Conservation (phyloP, 768 basidiomycete genomes). For the Pleurotus giganteus region DNA sequence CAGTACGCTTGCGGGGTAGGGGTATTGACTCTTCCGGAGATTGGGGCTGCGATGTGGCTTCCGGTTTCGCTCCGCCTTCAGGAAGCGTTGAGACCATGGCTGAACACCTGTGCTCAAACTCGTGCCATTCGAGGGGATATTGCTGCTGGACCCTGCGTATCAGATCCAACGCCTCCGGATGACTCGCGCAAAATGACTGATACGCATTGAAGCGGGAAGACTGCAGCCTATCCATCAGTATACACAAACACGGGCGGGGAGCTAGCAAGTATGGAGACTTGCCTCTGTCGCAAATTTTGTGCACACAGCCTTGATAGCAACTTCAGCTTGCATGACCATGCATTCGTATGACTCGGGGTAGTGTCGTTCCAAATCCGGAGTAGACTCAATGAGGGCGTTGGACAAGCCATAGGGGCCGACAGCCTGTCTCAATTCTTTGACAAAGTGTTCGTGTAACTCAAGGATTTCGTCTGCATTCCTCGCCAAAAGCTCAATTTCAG, state of each 20-base stretch:
- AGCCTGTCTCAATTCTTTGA: conserved; percentile 48
- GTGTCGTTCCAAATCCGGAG: conserved; percentile 5
- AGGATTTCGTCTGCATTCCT: conserved; percentile 72
- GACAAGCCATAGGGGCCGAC: conserved; percentile 52
- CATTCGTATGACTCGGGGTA: conserved; percentile 2
- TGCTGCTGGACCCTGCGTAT: conserved; percentile 65
- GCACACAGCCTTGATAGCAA: conserved; percentile 48
- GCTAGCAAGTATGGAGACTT: conserved; percentile 14
- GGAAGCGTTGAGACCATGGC: conserved; percentile 42
- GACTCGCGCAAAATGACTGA: conserved; percentile 83
- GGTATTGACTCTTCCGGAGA: conserved; percentile 9
- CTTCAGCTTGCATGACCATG: conserved; percentile 32
- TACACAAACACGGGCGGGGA: conserved; percentile 1
- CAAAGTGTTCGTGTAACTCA: conserved; percentile 64
- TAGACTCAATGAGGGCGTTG: conserved; percentile 25
- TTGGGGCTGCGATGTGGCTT: conserved; percentile 5
- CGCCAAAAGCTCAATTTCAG: conserved; percentile 56
- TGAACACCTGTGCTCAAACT: conserved; percentile 79
- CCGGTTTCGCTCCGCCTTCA: conserved; percentile 5
- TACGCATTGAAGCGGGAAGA: conserved; percentile 76
- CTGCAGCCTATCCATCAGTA: conserved; percentile 33
- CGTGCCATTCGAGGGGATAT: conserved; percentile 73
- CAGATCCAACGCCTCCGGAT: conserved; percentile 76
- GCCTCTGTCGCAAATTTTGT: conserved; percentile 61
- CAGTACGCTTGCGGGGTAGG: conserved; percentile 36